A percentile compares a stretch with the other conserved stretches of the same genome.
Conservation (phyloP, 805 yeast genomes). For the Sugiyamaella floridensis region DNA sequence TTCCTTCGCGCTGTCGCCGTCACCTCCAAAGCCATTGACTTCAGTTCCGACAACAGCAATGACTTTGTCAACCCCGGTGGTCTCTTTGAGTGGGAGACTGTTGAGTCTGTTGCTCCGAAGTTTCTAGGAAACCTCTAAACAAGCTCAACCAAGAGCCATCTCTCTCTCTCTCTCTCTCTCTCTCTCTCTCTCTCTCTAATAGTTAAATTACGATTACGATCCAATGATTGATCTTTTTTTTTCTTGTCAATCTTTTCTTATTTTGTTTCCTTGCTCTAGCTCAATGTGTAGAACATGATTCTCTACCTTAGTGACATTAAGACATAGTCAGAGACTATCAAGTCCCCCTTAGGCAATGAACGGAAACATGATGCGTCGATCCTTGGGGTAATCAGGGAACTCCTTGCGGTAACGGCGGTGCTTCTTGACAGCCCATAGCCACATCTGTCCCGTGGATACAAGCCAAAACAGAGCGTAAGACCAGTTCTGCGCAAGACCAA, state of each 20-base stretch:
- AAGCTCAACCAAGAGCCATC: background rate
- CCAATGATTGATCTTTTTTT: no score
- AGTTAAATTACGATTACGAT: background rate
- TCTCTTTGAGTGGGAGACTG: constrained; percentile 18
- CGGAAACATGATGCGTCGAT: constrained; percentile 76
- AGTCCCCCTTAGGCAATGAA: constrained; percentile 46
- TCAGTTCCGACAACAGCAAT: constrained; percentile 11
- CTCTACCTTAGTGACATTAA: background rate
- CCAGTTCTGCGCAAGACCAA: constrained; percentile 70
- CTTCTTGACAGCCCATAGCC: constrained; percentile 83
- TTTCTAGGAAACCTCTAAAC: background rate
- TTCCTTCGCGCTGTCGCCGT: constrained; percentile 3
- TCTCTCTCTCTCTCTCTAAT: background rate
- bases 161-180: background rate
- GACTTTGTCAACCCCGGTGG: constrained; percentile 26
- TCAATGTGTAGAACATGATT: background rate
- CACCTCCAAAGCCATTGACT: constrained; percentile 1
- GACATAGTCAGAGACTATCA: no score
- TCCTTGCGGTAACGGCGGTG: constrained; percentile 60
- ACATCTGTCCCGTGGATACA: constrained; percentile 79
- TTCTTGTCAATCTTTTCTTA: no score
- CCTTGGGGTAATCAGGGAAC: constrained; percentile 74
- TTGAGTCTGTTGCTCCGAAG: constrained; percentile 10
- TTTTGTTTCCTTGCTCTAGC: no score
- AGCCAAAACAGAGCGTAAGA: constrained; percentile 62